Evolutionary conservation across 805 yeast species (phyloP).

Genomic region (Maudiozyma saulgeensis): DNA sequence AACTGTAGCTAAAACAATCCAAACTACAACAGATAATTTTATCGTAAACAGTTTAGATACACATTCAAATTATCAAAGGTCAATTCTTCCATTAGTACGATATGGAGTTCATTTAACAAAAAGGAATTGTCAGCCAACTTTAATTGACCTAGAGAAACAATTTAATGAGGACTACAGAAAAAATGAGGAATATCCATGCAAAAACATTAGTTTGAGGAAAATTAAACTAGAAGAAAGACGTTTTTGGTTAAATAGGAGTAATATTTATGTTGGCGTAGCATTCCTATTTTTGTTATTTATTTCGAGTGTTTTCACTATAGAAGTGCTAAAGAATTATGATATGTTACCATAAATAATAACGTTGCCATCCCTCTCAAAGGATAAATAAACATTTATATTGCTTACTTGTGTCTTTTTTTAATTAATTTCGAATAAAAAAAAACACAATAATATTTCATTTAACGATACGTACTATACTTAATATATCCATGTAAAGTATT

Average conservation of each 20-base stretch:
- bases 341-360: background rate
- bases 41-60: no score
- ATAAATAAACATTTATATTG: no score
- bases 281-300: background rate
- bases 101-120: background rate
- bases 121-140: background rate
- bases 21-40: no score
- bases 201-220: background rate
- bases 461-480: background rate
- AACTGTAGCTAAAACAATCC: no score
- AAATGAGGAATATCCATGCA: background rate
- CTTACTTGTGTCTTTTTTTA: no score
- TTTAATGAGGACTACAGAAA: background rate
- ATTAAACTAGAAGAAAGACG: background rate
- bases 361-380: no score
- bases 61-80: no score
- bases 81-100: no score
- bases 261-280: background rate
- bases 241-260: background rate
- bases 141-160: constrained; percentile 4
- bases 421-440: no score
- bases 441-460: background rate
- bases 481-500: background rate
- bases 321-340: background rate
- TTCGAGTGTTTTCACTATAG: background rate